Conservation (phyloP, 176 grass and related monocot genomes). For the Saccharum spontaneum region DNA sequence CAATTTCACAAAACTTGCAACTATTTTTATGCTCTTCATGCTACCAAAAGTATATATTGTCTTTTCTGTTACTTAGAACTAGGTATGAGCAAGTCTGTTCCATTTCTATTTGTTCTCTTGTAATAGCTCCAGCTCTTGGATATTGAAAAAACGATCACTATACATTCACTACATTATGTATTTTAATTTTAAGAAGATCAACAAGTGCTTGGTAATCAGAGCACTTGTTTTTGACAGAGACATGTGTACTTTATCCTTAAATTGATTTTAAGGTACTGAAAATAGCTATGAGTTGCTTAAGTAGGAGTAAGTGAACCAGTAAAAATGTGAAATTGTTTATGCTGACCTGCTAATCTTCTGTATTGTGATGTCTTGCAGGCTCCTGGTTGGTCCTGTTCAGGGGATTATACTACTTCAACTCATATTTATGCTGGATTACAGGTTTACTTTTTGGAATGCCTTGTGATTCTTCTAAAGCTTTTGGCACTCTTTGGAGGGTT, state of each 20-base stretch:
- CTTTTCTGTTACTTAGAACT: background rate
- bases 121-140: background rate
- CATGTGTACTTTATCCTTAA: background rate
- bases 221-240: background rate
- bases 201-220: background rate
- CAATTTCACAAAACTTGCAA: constrained; percentile 31
- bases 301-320: background rate
- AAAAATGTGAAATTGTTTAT: constrained; percentile 14
- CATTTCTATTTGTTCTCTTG: constrained; percentile 13
- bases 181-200: background rate
- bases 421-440: constrained; percentile 85
- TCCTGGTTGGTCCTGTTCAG: constrained; percentile 89
- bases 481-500: constrained; percentile 33
- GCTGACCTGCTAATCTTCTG: constrained; percentile 24
- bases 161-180: background rate
- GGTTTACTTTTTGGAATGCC: constrained; percentile 40
- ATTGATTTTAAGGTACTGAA: background rate
- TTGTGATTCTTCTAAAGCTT: constrained; percentile 17
- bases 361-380: constrained; percentile 50
- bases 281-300: background rate
- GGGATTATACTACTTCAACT: constrained; percentile 46
- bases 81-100: background rate
- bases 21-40: constrained; percentile 20
- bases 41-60: background rate
- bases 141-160: background rate